Evolutionary conservation across 139 green algal genomes (phyloP).

Genomic region (Chlamydomonas eustigma): DNA sequence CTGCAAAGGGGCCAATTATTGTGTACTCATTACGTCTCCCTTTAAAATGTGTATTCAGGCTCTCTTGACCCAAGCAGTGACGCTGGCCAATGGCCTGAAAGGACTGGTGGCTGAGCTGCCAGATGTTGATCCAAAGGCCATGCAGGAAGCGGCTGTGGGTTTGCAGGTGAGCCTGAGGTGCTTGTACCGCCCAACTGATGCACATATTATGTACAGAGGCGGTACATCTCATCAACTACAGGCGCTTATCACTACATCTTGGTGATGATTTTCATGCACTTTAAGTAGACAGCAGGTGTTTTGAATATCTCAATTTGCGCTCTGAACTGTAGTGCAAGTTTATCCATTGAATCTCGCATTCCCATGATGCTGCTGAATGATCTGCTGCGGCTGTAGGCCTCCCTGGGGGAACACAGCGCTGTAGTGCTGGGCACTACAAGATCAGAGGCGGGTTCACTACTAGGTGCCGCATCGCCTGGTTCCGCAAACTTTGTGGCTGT

Average conservation of each 20-base stretch:
- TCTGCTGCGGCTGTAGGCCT: slow-evolving; percentile 47
- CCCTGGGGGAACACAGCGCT: slow-evolving; percentile 62
- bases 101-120: slow-evolving; percentile 71
- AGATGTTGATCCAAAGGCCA: slow-evolving; percentile 67
- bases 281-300: neutral
- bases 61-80: slow-evolving; percentile 34
- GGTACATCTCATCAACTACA: too few relatives aligned
- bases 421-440: slow-evolving; percentile 72
- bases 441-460: too few relatives aligned
- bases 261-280: neutral
- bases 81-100: slow-evolving; percentile 30
- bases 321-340: too few relatives aligned
- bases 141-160: slow-evolving; percentile 67
- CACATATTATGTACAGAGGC: too few relatives aligned
- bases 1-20: too few relatives aligned
- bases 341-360: too few relatives aligned
- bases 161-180: slow-evolving; percentile 37
- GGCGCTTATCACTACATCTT: too few relatives aligned
- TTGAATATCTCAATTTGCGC: neutral
- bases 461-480: too few relatives aligned
- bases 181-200: neutral
- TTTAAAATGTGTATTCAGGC: too few relatives aligned
- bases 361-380: slow-evolving; percentile 58
- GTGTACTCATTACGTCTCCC: too few relatives aligned
- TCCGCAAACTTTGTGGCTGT: slow-evolving; percentile 77